Percentiles rank a stretch among this genome's conserved stretches.
Evolutionary conservation across 345 rosid genomes (phyloP).

Genomic region (Durio zibethinus): DNA sequence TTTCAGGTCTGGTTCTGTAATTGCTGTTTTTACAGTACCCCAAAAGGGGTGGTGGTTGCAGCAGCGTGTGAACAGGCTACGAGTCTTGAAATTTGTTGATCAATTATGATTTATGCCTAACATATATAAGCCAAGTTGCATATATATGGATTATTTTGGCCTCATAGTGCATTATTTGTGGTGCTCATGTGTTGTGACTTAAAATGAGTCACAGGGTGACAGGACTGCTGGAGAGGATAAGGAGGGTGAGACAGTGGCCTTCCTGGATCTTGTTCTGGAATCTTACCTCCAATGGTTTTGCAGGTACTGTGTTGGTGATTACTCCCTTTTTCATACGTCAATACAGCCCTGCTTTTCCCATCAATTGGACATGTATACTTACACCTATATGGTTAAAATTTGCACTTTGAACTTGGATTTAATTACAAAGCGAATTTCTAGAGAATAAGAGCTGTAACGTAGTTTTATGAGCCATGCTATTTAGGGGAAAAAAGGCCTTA

Average conservation of each 20-base stretch:
- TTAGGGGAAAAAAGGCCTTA: no score
- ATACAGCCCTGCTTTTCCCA: neutral
- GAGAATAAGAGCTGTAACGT: no score
- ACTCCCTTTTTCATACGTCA: neutral
- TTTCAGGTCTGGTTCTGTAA: neutral
- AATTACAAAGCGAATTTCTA: neutral
- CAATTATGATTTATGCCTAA: no score
- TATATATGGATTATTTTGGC: neutral
- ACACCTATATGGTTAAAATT: neutral
- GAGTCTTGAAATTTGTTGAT: neutral
- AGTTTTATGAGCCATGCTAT: no score
- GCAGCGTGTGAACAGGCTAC: neutral
- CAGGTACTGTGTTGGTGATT: neutral
- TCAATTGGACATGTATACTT: neutral
- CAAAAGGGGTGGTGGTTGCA: neutral
- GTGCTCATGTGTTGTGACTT: no score
- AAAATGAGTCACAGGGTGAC: neutral
- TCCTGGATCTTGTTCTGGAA: neutral
- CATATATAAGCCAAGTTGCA: neutral
- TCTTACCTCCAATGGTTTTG: neutral
- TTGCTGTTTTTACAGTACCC: neutral
- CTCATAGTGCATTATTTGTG: neutral
- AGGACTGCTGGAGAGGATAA: slow-evolving; percentile 1
- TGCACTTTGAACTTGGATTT: neutral
- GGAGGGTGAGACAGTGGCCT: neutral